Conservation (phyloP, 768 basidiomycete species). For the Pholiota conissans region DNA sequence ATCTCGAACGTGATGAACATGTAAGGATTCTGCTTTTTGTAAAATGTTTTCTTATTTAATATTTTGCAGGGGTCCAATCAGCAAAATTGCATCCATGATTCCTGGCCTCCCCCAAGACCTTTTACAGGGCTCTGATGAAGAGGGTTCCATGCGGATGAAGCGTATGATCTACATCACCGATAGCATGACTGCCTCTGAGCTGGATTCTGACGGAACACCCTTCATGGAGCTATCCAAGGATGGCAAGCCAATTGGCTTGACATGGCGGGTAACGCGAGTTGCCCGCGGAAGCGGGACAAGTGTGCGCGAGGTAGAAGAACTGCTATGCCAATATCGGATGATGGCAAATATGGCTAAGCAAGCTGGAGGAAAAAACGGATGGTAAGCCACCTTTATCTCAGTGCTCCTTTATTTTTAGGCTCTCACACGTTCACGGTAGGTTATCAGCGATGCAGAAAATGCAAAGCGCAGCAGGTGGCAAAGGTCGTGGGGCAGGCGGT, state of each 20-base stretch:
- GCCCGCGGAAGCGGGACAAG: conserved; percentile 93
- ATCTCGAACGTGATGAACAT: conserved; percentile 98
- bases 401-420: background rate
- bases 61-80: conserved; percentile 88
- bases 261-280: conserved; percentile 87
- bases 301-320: conserved; percentile 96
- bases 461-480: conserved; percentile 83
- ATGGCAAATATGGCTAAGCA: conserved; percentile 99
- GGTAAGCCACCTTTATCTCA: conserved; percentile 47
- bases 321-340: conserved; percentile 96
- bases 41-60: conserved; percentile 1
- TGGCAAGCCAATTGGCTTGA: conserved; percentile 82
- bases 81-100: conserved; percentile 99
- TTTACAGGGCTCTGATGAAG: conserved; percentile 91
- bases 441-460: conserved; percentile 90
- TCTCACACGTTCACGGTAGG: conserved; percentile 36
- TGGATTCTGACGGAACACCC: conserved; percentile 91
- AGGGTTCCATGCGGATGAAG: conserved; percentile 88
- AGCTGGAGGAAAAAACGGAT: conserved; percentile 96
- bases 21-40: conserved; percentile 48
- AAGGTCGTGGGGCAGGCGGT: conserved; percentile 82
- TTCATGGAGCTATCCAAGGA: conserved; percentile 88
- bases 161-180: conserved; percentile 99
- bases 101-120: conserved; percentile 93
- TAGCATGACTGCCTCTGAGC: conserved; percentile 90